These are phyloP conservation scores for Citeromyces siamensis DNA, from an alignment of 1,139 yeast species.

Conservation along the genomic window DNA sequence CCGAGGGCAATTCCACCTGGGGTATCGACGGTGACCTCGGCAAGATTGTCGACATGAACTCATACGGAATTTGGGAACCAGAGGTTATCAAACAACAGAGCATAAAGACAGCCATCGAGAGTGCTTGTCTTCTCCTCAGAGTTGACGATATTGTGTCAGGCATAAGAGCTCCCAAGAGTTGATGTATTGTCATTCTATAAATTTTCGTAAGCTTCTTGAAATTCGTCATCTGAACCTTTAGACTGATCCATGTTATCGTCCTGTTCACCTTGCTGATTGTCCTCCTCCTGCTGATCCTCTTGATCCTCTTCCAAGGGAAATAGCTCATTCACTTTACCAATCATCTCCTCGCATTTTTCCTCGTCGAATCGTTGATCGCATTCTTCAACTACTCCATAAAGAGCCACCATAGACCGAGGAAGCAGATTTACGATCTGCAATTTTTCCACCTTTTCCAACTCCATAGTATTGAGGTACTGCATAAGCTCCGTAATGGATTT, in stretches of 20 bases:
- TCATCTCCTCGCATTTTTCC: slow-evolving; percentile 42
- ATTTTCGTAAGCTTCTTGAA: neutral
- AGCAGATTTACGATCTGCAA: slow-evolving; percentile 72
- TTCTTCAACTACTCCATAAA: slow-evolving; percentile 78
- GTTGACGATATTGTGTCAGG: slow-evolving; percentile 98
- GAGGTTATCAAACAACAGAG: slow-evolving; percentile 96
- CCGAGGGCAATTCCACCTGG: slow-evolving; percentile 70
- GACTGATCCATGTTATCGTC: too few relatives aligned
- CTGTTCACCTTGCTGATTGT: neutral
- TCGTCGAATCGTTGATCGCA: slow-evolving; percentile 75
- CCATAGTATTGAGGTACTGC: slow-evolving; percentile 34
- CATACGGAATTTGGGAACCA: slow-evolving; percentile 98
- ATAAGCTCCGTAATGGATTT: slow-evolving; percentile 43
- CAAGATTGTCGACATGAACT: slow-evolving; percentile 89
- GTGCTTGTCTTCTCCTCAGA: slow-evolving; percentile 87
- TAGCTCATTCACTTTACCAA: slow-evolving; percentile 33
- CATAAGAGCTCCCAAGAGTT: slow-evolving; percentile 37
- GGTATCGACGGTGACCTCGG: slow-evolving; percentile 97
- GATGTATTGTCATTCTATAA: neutral
- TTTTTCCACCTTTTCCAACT: slow-evolving; percentile 72
- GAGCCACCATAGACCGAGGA: slow-evolving; percentile 68
- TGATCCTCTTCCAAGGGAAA: slow-evolving; percentile 28
- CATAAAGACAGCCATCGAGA: slow-evolving; percentile 92
- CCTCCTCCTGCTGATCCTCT: slow-evolving; percentile 21
- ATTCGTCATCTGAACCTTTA: neutral